Conservation (phyloP, 2,329 filamentous ascomycete species). For the Hypoxylon sp. region DNA sequence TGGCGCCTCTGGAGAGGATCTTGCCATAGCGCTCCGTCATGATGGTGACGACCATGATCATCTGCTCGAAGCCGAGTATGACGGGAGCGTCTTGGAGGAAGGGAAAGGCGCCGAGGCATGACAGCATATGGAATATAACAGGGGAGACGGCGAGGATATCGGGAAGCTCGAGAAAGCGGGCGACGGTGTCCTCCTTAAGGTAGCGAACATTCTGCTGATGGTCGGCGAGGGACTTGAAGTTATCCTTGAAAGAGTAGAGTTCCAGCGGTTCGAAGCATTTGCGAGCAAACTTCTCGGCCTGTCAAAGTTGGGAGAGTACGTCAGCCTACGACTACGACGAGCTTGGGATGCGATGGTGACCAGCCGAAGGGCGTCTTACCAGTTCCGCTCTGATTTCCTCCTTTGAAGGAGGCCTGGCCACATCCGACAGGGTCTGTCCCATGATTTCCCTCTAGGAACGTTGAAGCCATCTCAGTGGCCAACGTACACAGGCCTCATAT, state of each 20-base stretch:
- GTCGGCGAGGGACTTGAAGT: constrained; percentile 75
- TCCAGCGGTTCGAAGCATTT: constrained; percentile 77
- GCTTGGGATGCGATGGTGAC: background rate
- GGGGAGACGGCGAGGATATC: constrained; percentile 72
- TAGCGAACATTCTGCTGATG: constrained; percentile 67
- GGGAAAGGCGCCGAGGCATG: constrained; percentile 76
- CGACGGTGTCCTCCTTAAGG: constrained; percentile 74
- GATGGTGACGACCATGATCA: constrained; percentile 76
- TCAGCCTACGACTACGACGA: constrained; percentile 8
- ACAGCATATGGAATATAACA: constrained; percentile 75
- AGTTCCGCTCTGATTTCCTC: constrained; percentile 61
- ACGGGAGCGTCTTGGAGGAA: constrained; percentile 75
- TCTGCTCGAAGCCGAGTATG: constrained; percentile 72
- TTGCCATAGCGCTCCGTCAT: constrained; percentile 74
- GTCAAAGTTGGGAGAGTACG: background rate
- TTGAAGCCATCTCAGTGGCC: constrained; percentile 38
- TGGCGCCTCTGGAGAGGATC: constrained; percentile 65
- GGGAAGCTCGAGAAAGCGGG: constrained; percentile 76
- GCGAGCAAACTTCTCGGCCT: constrained; percentile 71
- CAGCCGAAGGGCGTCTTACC: constrained; percentile 53
- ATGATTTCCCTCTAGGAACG: constrained; percentile 47
- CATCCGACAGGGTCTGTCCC: constrained; percentile 61
- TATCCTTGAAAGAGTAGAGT: constrained; percentile 75
- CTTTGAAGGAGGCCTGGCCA: constrained; percentile 54
- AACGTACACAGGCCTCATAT: too few relatives aligned